Base-by-base conservation (phyloP, 768 basidiomycete genomes). In the Sarcomyxa edulis region DNA sequence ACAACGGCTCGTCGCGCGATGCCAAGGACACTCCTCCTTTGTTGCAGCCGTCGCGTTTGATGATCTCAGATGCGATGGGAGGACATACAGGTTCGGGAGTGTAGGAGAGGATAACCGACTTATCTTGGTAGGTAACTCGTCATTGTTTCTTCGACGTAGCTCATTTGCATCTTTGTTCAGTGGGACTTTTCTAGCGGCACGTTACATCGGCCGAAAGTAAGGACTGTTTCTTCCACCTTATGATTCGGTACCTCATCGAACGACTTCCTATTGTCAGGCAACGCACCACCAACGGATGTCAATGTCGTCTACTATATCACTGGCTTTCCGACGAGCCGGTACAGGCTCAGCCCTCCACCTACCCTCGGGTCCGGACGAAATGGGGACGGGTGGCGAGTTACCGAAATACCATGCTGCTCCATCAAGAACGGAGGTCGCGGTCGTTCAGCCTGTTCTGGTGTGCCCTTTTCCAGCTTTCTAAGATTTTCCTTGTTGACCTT, bases 31-130 rank as follows among this genome's bases (percentile, higher is more conserved):
- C 54, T 88, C 90, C 0, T 94, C 91, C 2, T 98, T 96, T 54
- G 88, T 99, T 6, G 84, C 90, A 0, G 71, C 79, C 8, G 74
- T 98, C 12, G 83, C 85, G 2, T 98, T 97, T 55, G 96, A 99
- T 56, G 81, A 84, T n/a, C 66, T 81, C 21, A 76, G 85, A 14
- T 89, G 89, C 48, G 90, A 94, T 48, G 84, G 85, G 20, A 73
- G 93, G 23, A 90, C 91, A 28, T 95, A 97, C 53, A 76, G 95
- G 6, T 97, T 99, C 52, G 92, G 86, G 2, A 94, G 90, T 52
- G 91, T 97, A 3, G 96, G 93, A 12, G 95, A 98, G 58, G 96
- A 99, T 51, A 96, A 94, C 56, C 94, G 94, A 56, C 53, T 99
- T 4, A 86, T 96, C 30, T 54, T 98, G 48, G 93, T 93, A 55